Conservation (phyloP, 78 protist genomes). For the Chrysochromulina tobinii region DNA sequence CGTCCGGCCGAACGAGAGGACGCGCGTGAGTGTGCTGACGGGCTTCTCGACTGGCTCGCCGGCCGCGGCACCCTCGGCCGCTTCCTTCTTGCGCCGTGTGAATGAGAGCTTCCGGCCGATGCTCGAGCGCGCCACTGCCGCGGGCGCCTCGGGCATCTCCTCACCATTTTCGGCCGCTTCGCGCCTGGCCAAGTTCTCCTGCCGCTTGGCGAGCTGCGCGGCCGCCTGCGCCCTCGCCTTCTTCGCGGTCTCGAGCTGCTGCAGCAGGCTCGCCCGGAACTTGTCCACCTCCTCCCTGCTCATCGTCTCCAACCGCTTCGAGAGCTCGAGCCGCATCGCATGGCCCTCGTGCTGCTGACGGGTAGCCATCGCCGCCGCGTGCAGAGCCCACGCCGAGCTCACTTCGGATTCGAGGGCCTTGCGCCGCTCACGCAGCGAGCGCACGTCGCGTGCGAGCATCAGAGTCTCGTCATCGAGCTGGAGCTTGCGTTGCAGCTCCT, state of each 20-base stretch:
- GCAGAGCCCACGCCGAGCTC: not conserved
- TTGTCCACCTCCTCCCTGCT: not conserved
- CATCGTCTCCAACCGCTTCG: not conserved
- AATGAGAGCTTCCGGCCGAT: not conserved
- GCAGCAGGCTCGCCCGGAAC: not conserved
- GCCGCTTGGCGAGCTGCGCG: not conserved
- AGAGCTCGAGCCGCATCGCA: not conserved
- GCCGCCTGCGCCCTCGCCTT: not conserved
- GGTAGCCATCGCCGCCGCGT: not conserved
- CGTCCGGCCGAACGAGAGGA: not conserved
- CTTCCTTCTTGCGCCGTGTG: not conserved
- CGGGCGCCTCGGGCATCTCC: not conserved
- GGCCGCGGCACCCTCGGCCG: not conserved
- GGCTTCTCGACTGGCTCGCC: not conserved
- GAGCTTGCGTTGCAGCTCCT: not conserved
- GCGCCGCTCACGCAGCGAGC: not conserved
- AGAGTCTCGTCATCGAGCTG: slow-evolving; percentile 1
- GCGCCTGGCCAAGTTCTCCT: not conserved
- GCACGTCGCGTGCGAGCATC: not conserved
- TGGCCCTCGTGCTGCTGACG: not conserved
- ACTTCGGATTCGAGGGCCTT: not conserved
- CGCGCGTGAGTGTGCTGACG: not conserved
- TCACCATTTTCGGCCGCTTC: too few relatives aligned
- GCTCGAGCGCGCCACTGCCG: not conserved
- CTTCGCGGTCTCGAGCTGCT: not conserved